phyloP scores from a whole-genome alignment of 345 rosid species.

The Eucalyptus shirleyi region DNA sequence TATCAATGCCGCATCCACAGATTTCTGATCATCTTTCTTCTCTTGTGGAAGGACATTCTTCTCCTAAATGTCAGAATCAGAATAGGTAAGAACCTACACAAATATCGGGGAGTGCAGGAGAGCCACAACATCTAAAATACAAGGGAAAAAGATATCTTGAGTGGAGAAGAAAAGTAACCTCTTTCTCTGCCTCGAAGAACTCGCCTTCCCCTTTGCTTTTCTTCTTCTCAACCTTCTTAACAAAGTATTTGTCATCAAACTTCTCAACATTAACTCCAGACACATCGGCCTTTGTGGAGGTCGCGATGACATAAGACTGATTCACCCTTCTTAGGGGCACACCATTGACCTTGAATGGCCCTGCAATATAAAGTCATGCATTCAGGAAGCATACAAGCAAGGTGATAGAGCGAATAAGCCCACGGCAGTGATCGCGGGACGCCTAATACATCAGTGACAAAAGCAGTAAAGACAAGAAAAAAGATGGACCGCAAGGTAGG shows the following conservation, averaged over 20 bases:
- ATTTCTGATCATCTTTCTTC: conserved; percentile 82
- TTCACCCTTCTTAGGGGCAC: conserved; percentile 66
- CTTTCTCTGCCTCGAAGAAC: conserved; percentile 71
- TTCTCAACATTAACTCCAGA: conserved; percentile 52
- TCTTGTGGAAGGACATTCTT: conserved; percentile 56
- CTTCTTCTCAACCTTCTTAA: conserved; percentile 63
- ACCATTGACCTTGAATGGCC: conserved; percentile 66
- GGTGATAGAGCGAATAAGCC: neutral
- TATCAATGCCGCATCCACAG: conserved; percentile 44
- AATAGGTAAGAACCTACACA: neutral
- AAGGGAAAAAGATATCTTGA: neutral
- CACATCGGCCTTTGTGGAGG: conserved; percentile 60
- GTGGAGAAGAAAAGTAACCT: conserved; percentile 19
- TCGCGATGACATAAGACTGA: conserved; percentile 47
- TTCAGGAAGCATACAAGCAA: neutral
- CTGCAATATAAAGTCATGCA: conserved; percentile 1
- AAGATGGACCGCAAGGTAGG: neutral
- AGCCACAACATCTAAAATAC: neutral
- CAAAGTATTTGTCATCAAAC: conserved; percentile 61
- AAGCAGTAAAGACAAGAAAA: neutral
- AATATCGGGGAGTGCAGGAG: neutral
- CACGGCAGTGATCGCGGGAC: neutral
- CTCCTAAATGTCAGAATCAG: conserved; percentile 15
- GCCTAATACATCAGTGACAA: neutral
- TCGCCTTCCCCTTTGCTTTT: conserved; percentile 64